These are phyloP conservation scores for Orbilia quercus DNA, from an alignment of 2,329 filamentous ascomycete genomes.

Conservation along the genomic window DNA sequence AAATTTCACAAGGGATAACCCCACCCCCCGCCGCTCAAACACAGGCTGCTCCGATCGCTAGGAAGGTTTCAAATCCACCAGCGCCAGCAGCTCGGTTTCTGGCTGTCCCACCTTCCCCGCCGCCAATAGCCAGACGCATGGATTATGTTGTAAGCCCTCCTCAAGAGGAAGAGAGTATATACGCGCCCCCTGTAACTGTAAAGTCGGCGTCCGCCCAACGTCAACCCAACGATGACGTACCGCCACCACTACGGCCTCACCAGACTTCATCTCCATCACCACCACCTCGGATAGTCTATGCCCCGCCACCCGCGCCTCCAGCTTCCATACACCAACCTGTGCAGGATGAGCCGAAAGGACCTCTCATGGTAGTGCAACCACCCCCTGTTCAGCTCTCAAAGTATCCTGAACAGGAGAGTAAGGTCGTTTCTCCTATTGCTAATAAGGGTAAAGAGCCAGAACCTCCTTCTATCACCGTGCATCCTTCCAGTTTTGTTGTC, in stretches of 20 bases:
- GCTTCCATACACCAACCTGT: slow-evolving; percentile 5
- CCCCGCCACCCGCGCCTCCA: slow-evolving; percentile 19
- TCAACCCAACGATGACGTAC: slow-evolving; percentile 24
- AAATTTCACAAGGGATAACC: slow-evolving; percentile 25
- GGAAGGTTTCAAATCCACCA: slow-evolving; percentile 45
- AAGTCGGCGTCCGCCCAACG: not conserved
- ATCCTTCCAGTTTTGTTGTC: slow-evolving; percentile 31
- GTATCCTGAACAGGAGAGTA: slow-evolving; percentile 40
- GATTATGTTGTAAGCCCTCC: not conserved
- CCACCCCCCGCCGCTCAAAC: slow-evolving; percentile 12
- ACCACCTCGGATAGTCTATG: slow-evolving; percentile 36
- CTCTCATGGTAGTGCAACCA: slow-evolving; percentile 1
- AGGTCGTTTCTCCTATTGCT: slow-evolving; percentile 28
- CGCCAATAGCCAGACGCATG: slow-evolving; percentile 24
- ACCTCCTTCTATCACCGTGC: slow-evolving; percentile 11
- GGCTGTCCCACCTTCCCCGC: slow-evolving; percentile 44
- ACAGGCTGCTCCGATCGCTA: slow-evolving; percentile 7
- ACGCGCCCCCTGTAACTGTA: slow-evolving; percentile 29
- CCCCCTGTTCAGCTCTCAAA: slow-evolving; percentile 6
- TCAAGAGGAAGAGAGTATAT: slow-evolving; percentile 47
- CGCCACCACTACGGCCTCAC: slow-evolving; percentile 36
- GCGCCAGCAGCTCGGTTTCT: slow-evolving; percentile 45
- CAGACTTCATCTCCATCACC: slow-evolving; percentile 51
- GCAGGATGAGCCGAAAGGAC: slow-evolving; percentile 9
- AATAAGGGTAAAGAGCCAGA: slow-evolving; percentile 22